These are phyloP conservation scores for Allantophomopsis cytisporea DNA, from an alignment of 2,329 filamentous ascomycete species.

Conservation along the genomic window DNA sequence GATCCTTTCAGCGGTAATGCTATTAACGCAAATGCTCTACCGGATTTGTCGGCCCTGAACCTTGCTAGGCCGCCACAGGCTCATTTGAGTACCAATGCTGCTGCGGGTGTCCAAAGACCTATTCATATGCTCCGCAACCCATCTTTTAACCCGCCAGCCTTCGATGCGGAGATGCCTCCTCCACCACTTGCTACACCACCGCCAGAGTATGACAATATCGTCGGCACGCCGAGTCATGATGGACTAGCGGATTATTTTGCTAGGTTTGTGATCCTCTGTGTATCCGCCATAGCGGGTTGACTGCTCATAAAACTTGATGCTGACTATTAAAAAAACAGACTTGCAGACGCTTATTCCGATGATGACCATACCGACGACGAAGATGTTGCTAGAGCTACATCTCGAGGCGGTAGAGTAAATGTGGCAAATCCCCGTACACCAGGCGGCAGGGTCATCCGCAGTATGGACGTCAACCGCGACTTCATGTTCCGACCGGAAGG, in stretches of 20 bases:
- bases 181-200: constrained; percentile 57
- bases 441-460: constrained; percentile 16
- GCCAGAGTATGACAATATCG: constrained; percentile 52
- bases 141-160: constrained; percentile 58
- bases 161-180: constrained; percentile 54
- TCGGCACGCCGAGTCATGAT: constrained; percentile 37
- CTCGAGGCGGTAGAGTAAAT: constrained; percentile 15
- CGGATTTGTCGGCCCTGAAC: constrained; percentile 7
- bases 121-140: constrained; percentile 57
- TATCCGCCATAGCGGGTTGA: not conserved
- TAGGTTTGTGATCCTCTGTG: constrained; percentile 28
- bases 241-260: constrained; percentile 56
- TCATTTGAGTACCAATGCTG: constrained; percentile 21
- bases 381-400: constrained; percentile 9
- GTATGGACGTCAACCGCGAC: constrained; percentile 19
- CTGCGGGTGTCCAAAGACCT: constrained; percentile 28
- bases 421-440: constrained; percentile 18
- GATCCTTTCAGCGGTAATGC: constrained; percentile 4
- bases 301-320: constrained; percentile 1
- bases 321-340: constrained; percentile 5
- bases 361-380: constrained; percentile 15
- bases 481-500: constrained; percentile 14
- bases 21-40: not conserved
- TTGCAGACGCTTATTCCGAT: constrained; percentile 14
- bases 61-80: constrained; percentile 31